These are phyloP conservation scores for apple (Malus domestica) DNA, from an alignment of 306 rosid species.

Conservation along the genomic window ASM211411v1 NC_041803.1:6444501-6445000, in stretches of 20 bases:
- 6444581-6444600: neutral
- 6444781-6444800: neutral
- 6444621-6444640: neutral
- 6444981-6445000: conserved; percentile 3
- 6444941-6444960: neutral
- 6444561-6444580: neutral
- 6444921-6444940: neutral
- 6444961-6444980: neutral
- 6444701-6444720: neutral
- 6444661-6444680: neutral
- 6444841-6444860: neutral
- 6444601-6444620: neutral
- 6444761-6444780: neutral
- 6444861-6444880: neutral
- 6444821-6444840: neutral
- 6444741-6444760: neutral
- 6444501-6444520: no score
- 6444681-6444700: neutral
- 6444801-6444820: neutral
- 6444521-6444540: no score
- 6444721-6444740: neutral
- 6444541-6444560: no score
- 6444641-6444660: neutral
- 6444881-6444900: neutral
- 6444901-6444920: neutral